Evolutionary conservation across 2,329 filamentous ascomycete species (phyloP).

Genomic region (Trichoderma guizhouense): DNA sequence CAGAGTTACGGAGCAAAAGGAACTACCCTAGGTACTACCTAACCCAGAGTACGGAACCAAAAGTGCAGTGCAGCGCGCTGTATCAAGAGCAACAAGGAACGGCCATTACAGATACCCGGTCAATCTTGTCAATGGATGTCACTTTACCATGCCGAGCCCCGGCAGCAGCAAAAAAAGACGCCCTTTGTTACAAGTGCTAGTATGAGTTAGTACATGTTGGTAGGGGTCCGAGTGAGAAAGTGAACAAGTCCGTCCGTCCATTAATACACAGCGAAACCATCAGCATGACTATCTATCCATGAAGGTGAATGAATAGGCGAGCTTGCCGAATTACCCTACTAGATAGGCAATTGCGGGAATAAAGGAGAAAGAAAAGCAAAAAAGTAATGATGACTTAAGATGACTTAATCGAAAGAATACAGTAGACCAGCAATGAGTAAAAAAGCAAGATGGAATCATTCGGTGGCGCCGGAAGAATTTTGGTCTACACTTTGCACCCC

Average conservation of each 20-base stretch:
- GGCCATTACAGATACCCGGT: background rate
- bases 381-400: background rate
- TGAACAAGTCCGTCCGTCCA: background rate
- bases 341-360: background rate
- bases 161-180: background rate
- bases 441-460: slow-evolving; percentile 1
- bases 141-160: background rate
- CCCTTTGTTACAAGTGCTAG: background rate
- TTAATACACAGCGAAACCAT: background rate
- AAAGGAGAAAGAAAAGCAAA: background rate
- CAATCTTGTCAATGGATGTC: background rate
- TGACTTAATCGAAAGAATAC: background rate
- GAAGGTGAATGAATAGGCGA: background rate
- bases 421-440: background rate
- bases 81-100: background rate
- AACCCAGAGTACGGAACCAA: background rate
- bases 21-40: background rate
- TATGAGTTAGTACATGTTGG: background rate
- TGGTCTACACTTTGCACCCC: background rate
- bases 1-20: background rate
- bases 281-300: background rate
- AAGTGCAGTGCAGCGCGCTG: background rate
- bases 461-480: background rate
- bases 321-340: background rate
- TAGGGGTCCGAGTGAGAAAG: background rate